Percentiles rank a stretch among this genome's conserved stretches.
These are phyloP conservation scores for Hypericum perforatum DNA, from an alignment of 345 rosid genomes.

Conservation along the genomic window DNA sequence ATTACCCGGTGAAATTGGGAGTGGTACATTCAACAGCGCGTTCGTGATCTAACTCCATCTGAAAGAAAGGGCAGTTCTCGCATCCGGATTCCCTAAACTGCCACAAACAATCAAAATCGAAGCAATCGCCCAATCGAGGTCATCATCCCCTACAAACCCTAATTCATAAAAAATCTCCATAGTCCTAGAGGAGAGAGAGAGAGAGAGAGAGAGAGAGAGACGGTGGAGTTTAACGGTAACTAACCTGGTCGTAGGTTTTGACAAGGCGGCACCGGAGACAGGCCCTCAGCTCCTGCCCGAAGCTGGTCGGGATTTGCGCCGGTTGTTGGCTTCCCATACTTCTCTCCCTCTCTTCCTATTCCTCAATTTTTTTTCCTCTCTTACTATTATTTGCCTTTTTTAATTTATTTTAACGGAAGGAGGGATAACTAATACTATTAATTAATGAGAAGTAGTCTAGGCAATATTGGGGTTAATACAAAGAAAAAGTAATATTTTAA, in stretches of 20 bases:
- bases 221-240: neutral
- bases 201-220: neutral
- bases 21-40: slow-evolving; percentile 80
- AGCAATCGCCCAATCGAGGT: neutral
- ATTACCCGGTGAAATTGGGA: slow-evolving; percentile 72
- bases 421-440: too few relatives aligned
- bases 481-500: too few relatives aligned
- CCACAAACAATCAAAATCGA: neutral
- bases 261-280: slow-evolving; percentile 85
- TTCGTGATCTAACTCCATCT: slow-evolving; percentile 82
- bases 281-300: slow-evolving; percentile 80
- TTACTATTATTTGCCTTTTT: neutral
- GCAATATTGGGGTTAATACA: too few relatives aligned
- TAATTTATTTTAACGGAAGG: too few relatives aligned
- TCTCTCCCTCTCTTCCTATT: neutral
- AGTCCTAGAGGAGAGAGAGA: neutral
- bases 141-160: too few relatives aligned
- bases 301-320: slow-evolving; percentile 90
- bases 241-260: slow-evolving; percentile 79
- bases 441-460: too few relatives aligned
- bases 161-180: too few relatives aligned
- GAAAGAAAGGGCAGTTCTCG: slow-evolving; percentile 77
- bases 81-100: slow-evolving; percentile 79
- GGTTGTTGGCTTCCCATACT: slow-evolving; percentile 17
- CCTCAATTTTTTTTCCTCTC: neutral